Base-by-base conservation (phyloP, 2,329 filamentous ascomycete species). In the Hymenoscyphus infarciens region DNA sequence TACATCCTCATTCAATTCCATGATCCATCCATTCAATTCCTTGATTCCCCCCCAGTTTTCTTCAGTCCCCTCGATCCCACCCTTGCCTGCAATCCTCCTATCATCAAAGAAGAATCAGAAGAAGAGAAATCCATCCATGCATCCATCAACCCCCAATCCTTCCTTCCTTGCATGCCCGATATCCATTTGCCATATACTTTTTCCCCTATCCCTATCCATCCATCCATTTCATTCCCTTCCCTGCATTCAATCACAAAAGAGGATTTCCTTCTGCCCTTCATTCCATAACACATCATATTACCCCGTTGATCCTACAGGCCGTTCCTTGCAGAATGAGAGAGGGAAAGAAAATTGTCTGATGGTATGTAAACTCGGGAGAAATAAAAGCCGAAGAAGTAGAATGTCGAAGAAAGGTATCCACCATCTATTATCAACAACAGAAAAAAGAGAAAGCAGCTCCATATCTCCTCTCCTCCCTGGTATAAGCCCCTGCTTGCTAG, bases 211-310 rank as follows among this genome's bases (percentile, higher is more conserved):
- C 53, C 11, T 54, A 16, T 35, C 25, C 49, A 60, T 25, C 25
- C 49, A 60, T 25, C 27, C 27, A 58, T 59, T 58, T 33, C 61
- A 59, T 57, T 27, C 39, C 53, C 16, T 31, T 61, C 27, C 39
- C 10, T 61, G 5, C 27, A 58, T 58, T 58, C 49, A 56, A 59
- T 57, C 25, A 19, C 53, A 61, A 56, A n/a, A 16, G 13, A n/a
- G 19, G 8, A 39, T 13, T 16, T n/a, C 13, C 2, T n/a, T 35
- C 42, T n/a, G n/a, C n/a, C 29, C 25, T 15, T 25, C 19, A 11
- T 25, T 19, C n/a, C 57, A 60, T 35, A 35, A 35, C 33, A 35
- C 42, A 25, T 27, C 57, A 33, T 15, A 16, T 27, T 35, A n/a
- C 16, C 22, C 25, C 56, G 33, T 54, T 33, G 22, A 13, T 55